Percentiles rank a stretch among this genome's conserved stretches.
Evolutionary conservation across 2,329 filamentous ascomycete species (phyloP).

Genomic region (Talaromyces rugulosus): DNA sequence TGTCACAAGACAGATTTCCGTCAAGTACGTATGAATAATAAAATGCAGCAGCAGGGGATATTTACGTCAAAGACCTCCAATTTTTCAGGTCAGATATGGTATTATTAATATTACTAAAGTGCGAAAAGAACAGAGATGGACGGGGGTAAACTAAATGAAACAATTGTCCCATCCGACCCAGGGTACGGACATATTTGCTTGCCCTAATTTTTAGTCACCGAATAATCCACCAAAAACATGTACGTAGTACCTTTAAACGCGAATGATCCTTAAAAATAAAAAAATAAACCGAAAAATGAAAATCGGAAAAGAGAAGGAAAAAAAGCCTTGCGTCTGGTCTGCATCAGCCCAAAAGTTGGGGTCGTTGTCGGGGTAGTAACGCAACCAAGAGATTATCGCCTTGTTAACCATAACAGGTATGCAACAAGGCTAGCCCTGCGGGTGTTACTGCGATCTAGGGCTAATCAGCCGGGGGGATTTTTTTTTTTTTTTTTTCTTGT

Average conservation of each 20-base stretch:
- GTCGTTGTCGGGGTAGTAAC: not conserved
- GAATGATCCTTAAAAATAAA: not conserved
- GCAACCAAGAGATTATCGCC: not conserved
- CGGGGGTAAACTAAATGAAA: not conserved
- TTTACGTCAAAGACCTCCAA: not conserved
- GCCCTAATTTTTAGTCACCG: not conserved
- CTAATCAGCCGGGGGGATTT: not conserved
- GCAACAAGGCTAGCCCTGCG: not conserved
- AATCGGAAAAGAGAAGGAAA: not conserved
- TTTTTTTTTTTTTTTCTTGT: not conserved
- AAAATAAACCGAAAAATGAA: not conserved
- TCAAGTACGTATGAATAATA: too few species aligned
- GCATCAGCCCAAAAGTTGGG: not conserved
- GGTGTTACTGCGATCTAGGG: not conserved
- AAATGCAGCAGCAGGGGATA: not conserved
- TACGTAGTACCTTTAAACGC: too few species aligned
- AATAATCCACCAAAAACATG: not conserved
- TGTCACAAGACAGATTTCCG: not conserved
- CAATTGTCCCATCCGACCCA: too few species aligned
- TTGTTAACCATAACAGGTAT: not conserved
- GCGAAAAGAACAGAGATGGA: not conserved
- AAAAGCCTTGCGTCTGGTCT: not conserved
- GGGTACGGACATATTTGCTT: not conserved
- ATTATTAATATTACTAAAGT: too few species aligned
- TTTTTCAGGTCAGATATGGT: too few species aligned